Evolutionary conservation across 163 green algal genomes (phyloP), one percentile per base, ranked within the genome.

Genomic region (Scenedesmus sp.): DNA sequence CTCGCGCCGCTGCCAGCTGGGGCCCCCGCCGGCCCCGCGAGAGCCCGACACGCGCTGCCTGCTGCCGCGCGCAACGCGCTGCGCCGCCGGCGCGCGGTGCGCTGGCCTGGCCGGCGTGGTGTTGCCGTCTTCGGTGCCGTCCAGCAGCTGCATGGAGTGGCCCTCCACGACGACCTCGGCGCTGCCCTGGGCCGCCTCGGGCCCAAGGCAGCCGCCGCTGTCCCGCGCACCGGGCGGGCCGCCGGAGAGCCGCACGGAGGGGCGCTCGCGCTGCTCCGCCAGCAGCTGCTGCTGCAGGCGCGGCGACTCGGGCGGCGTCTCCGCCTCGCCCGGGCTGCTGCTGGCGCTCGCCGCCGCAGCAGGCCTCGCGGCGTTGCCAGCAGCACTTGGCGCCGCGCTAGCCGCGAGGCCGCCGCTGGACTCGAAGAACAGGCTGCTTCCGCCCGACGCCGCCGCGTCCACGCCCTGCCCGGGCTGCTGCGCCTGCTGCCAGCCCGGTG

Each of bases 81-180:
- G 53, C 53, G 24, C n/a, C n/a, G 56, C 53, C 54, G 9, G 11
- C 29, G 42, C 56, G 36, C 22, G 60, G 47, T 51, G 7, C 57
- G 18, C 57, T 44, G 10, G 0, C 26, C 48, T 42, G 47, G 26
- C 0, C 1, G 29, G 14, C 14, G 44, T 28, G n/a, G 20, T 57
- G 45, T 31, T 54, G 45, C 71, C 54, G 28, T 10, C 63, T 22
- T 28, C 51, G 28, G 0, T 47, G 10, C 53, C 10, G 10, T 60
- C 24, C 9, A 26, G 10, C 24, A 80, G 58, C 58, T 72, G 71
- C 71, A 80, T 51, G 13, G 71, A 71, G 3, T 60, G 60, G 3
- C 58, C 58, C 58, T 50, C 71, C 7, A 70, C 71, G 22, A 72
- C 71, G 20, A 70, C 71, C 18, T 80, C 71, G 33, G 22, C 42